Evolutionary conservation across 768 basidiomycete species (phyloP), one percentile per base, ranked within the genome.

Genomic region (Coprinopsis marcescibilis): DNA sequence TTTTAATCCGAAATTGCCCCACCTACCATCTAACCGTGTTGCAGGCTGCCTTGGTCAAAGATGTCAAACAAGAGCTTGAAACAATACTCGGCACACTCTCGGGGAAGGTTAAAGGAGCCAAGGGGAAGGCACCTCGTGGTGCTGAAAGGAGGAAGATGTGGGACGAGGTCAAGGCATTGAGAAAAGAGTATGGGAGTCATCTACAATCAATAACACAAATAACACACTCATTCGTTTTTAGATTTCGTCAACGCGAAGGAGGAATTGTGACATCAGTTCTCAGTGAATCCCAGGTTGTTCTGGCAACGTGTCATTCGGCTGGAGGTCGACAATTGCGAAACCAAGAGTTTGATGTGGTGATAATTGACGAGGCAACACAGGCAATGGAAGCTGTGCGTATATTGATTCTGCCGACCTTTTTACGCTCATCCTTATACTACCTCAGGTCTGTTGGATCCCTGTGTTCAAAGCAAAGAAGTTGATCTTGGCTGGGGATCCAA

Each of bases 301-400:
- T 98, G 10, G 84, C 93, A 1, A 99, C 96, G 2, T 98, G 95
- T 54, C 94, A 98, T 68, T 88, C 91, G 11, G 80, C 95, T 4
- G 96, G 95, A 1, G 84, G 88, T 3, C 69, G 85, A 17, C 90
- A 94, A 53, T 65, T 98, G 5, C 74, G 77, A 34, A 79, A 84
- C 49, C 74, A 83, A 46, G 65, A 75, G 1, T 99, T 99, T 57
- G 96, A 99, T 59, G 86, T 95, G 0, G 80, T 93, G 10, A 85
- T 99, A 37, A 94, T 99, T 45, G 96, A 99, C 55, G 96, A 99
- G 66, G 96, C 96, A 0, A 97, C 96, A 0, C 96, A 98, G 62
- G 95, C 94, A 3, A 59, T 96, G 12, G 95, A 99, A 67, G 91
- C 93, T 19, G 93, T 93, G 59, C 49, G 78, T 61, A 7, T 12